Percentiles rank a stretch among this genome's conserved stretches.
Conservation (phyloP, 306 rosid species). For the Dalbergia cultrata region DNA sequence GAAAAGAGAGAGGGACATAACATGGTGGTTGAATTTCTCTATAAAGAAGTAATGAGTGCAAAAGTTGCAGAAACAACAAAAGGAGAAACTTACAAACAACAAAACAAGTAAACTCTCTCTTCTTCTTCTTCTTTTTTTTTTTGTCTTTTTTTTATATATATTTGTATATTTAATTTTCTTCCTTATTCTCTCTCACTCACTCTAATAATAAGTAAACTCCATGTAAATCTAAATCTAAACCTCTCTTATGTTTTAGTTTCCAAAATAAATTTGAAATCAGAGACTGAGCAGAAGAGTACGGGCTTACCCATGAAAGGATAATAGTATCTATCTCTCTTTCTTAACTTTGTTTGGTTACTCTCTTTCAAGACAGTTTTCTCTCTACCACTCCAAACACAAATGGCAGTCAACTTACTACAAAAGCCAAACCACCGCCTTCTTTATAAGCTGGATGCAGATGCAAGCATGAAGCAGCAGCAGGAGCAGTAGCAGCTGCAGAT, state of each 20-base stretch:
- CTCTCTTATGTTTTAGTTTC: conserved; percentile 16
- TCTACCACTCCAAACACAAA: neutral
- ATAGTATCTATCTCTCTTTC: neutral
- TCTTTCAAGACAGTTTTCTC: neutral
- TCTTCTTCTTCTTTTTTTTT: neutral
- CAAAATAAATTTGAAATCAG: conserved; percentile 54
- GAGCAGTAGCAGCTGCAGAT: conserved; percentile 29
- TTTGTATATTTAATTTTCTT: no score
- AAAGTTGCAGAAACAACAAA: conserved; percentile 56
- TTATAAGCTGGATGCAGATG: conserved; percentile 29
- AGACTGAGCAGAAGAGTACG: conserved; percentile 31
- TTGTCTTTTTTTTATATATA: neutral
- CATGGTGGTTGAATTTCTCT: conserved; percentile 68
- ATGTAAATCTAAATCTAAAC: neutral
- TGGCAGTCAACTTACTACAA: conserved; percentile 60
- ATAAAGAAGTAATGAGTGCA: conserved; percentile 49
- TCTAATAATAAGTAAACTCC: neutral
- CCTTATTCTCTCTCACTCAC: neutral
- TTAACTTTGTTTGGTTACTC: neutral
- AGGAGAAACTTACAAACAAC: conserved; percentile 37
- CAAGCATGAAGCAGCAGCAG: conserved; percentile 35
- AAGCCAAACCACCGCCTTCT: conserved; percentile 68
- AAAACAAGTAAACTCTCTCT: conserved; percentile 12
- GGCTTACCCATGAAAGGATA: conserved; percentile 66
- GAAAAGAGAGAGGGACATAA: conserved; percentile 28